These are phyloP conservation scores for Raphanus raphanistrum DNA, from an alignment of 345 rosid genomes.

Conservation along the genomic window DNA sequence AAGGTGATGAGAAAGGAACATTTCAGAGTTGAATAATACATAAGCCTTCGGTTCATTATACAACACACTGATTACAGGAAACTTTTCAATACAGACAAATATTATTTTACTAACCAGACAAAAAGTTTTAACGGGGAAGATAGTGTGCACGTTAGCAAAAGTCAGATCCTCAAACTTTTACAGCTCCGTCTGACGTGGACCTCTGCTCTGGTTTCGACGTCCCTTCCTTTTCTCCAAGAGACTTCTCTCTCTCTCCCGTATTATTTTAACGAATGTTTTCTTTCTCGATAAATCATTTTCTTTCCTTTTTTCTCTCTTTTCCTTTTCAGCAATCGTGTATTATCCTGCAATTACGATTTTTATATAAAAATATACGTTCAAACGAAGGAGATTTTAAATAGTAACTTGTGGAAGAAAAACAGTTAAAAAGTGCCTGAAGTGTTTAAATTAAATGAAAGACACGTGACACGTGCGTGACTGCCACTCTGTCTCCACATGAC, in stretches of 20 bases:
- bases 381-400: background rate
- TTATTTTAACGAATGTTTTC: background rate
- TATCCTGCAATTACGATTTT: background rate
- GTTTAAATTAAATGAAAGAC: slow-evolving; percentile 28
- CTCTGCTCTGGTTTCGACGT: slow-evolving; percentile 36
- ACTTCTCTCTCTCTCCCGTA: slow-evolving; percentile 3
- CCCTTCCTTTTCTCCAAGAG: slow-evolving; percentile 42
- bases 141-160: slow-evolving; percentile 29
- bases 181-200: slow-evolving; percentile 41
- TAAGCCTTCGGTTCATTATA: background rate
- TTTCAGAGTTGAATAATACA: background rate
- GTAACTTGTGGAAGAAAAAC: slow-evolving; percentile 5
- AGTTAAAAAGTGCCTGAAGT: background rate
- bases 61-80: background rate
- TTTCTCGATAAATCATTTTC: background rate
- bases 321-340: slow-evolving; percentile 15
- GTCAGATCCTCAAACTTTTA: slow-evolving; percentile 33
- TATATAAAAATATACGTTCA: background rate
- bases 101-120: background rate
- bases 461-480: slow-evolving; percentile 53
- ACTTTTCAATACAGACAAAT: background rate
- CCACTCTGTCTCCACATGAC: slow-evolving; percentile 60
- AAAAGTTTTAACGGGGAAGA: background rate
- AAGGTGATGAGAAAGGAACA: slow-evolving; percentile 6
- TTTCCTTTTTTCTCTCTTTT: slow-evolving; percentile 6